These are phyloP conservation scores for Tylopilus subfusipes DNA, from an alignment of 768 basidiomycete species.

Conservation along the genomic window DNA sequence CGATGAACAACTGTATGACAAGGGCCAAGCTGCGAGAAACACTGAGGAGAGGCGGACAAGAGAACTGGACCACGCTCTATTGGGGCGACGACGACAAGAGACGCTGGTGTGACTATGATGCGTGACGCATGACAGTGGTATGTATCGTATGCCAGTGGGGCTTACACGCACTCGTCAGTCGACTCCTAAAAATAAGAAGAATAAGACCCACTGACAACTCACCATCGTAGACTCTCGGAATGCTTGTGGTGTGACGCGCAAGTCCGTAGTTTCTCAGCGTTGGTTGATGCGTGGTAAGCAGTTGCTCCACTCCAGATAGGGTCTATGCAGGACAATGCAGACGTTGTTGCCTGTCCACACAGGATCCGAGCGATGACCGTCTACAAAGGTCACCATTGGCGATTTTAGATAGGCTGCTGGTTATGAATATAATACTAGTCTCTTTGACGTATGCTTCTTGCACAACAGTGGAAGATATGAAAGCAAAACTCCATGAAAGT, in stretches of 20 bases:
- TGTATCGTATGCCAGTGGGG: no score
- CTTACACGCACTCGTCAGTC: no score
- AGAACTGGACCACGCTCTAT: no score
- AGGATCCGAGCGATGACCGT: constrained; percentile 49
- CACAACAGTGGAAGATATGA: constrained; percentile 44
- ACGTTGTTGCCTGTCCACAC: constrained; percentile 39
- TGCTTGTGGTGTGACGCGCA: constrained; percentile 45
- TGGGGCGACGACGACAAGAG: no score
- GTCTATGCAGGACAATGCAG: constrained; percentile 42
- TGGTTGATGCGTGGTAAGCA: constrained; percentile 60
- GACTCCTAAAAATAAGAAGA: no score
- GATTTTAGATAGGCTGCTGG: constrained; percentile 29
- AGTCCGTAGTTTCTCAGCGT: constrained; percentile 43
- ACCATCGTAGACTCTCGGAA: constrained; percentile 50
- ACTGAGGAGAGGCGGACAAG: no score
- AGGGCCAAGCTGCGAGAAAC: no score
- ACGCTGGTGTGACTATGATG: no score
- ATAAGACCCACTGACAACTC: constrained; percentile 9
- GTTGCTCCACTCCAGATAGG: constrained; percentile 58
- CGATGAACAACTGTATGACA: constrained; percentile 57
- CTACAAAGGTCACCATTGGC: constrained; percentile 54
- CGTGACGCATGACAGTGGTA: no score
- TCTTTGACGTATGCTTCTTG: constrained; percentile 52
- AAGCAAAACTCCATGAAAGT: constrained; percentile 61
- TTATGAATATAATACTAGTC: constrained; percentile 54